A percentile compares a stretch with the other conserved stretches of the same genome.
phyloP scores from a whole-genome alignment of 345 rosid species.

The Anastatica hierochuntica region DNA sequence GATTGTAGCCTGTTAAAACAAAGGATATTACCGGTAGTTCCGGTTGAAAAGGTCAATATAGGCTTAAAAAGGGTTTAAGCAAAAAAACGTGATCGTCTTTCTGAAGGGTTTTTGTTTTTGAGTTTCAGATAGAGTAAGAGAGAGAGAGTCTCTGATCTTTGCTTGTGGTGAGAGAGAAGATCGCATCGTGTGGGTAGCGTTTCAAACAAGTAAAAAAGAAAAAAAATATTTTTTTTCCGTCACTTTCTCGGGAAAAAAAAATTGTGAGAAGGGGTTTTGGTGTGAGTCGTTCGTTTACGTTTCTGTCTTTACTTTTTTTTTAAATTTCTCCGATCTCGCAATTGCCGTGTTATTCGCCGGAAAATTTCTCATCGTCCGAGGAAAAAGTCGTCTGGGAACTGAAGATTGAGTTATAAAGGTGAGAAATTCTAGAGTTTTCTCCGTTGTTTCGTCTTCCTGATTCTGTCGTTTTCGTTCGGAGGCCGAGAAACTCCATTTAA shows the following conservation, averaged over 20 bases:
- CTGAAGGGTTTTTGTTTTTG: slow-evolving; percentile 38
- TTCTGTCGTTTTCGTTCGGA: background rate
- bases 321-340: slow-evolving; percentile 35
- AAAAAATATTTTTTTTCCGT: background rate
- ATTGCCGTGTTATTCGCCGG: slow-evolving; percentile 26
- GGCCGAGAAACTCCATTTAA: background rate
- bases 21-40: slow-evolving; percentile 26
- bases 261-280: slow-evolving; percentile 22
- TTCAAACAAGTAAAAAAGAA: slow-evolving; percentile 12
- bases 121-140: slow-evolving; percentile 1
- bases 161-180: slow-evolving; percentile 24
- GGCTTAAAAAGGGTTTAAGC: slow-evolving; percentile 47
- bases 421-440: background rate
- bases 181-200: slow-evolving; percentile 32
- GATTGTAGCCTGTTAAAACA: slow-evolving; percentile 30
- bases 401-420: slow-evolving; percentile 6
- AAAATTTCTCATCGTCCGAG: slow-evolving; percentile 8
- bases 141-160: too few relatives aligned
- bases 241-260: slow-evolving; percentile 19
- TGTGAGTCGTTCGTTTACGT: slow-evolving; percentile 14
- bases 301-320: background rate
- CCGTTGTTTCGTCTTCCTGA: background rate
- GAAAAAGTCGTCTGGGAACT: background rate
- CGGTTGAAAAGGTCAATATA: slow-evolving; percentile 39
- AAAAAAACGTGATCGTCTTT: slow-evolving; percentile 37